Conservation (phyloP, 2,329 filamentous ascomycete species). For the Fusarium coffeatum region DNA sequence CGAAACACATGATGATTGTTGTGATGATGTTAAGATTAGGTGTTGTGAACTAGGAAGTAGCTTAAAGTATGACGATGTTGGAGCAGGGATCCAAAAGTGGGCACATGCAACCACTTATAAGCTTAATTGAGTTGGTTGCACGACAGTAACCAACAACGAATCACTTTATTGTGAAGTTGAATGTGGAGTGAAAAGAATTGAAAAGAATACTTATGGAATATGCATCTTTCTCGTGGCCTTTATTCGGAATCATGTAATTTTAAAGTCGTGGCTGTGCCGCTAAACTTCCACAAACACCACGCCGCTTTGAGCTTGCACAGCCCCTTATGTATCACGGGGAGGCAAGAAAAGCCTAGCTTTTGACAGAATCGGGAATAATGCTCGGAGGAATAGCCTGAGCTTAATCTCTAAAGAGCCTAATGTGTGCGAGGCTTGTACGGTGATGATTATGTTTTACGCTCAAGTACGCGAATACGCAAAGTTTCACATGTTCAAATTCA, state of each 20-base stretch:
- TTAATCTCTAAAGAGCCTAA: background rate
- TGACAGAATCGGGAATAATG: background rate
- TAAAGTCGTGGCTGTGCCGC: slow-evolving; percentile 33
- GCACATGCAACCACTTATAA: slow-evolving; percentile 33
- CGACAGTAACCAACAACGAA: slow-evolving; percentile 4
- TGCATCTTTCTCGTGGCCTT: slow-evolving; percentile 2
- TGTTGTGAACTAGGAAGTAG: background rate
- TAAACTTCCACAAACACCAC: slow-evolving; percentile 21
- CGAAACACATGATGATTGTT: slow-evolving; percentile 60
- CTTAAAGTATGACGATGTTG: slow-evolving; percentile 20
- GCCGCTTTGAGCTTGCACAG: slow-evolving; percentile 34
- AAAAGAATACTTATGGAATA: background rate
- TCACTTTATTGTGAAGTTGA: background rate
- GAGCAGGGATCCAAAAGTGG: slow-evolving; percentile 28
- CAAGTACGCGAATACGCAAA: background rate
- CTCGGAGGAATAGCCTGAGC: background rate
- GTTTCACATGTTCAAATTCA: background rate
- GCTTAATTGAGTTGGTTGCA: slow-evolving; percentile 16
- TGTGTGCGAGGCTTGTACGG: background rate
- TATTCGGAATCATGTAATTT: slow-evolving; percentile 10
- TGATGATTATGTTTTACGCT: background rate
- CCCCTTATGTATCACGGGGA: slow-evolving; percentile 13
- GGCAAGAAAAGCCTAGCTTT: background rate
- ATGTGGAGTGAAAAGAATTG: background rate
- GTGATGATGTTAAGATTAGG: slow-evolving; percentile 3